Percentiles rank a stretch among this genome's conserved stretches.
These are phyloP conservation scores for Leucosporidium scottii DNA, from an alignment of 768 basidiomycete genomes.

Conservation along the genomic window DNA sequence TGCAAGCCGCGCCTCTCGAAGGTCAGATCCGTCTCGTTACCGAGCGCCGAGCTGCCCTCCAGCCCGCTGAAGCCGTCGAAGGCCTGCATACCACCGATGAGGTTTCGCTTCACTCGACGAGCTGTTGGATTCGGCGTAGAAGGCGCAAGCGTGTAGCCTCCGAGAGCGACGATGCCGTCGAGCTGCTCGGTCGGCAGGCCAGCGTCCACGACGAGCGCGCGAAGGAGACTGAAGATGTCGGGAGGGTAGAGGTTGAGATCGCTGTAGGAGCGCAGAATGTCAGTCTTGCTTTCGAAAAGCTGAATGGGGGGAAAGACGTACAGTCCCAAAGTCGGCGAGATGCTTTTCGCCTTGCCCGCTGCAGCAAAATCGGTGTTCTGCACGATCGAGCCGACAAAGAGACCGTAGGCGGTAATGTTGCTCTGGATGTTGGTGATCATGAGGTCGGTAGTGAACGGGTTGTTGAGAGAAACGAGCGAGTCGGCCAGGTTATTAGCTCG, in stretches of 20 bases:
- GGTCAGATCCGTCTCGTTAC: conserved; percentile 21
- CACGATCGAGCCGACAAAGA: conserved; percentile 58
- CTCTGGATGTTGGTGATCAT: conserved; percentile 56
- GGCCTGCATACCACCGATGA: no score
- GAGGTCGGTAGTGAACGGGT: conserved; percentile 61
- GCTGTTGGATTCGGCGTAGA: not conserved
- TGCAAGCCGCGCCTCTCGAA: conserved; percentile 45
- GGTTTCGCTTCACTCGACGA: not conserved
- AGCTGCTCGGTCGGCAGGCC: conserved; percentile 56
- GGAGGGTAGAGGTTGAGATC: conserved; percentile 61
- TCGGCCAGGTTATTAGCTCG: conserved; percentile 51
- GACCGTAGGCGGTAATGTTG: conserved; percentile 57
- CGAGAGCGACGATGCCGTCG: conserved; percentile 54
- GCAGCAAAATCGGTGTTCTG: conserved; percentile 51
- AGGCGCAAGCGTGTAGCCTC: conserved; percentile 6
- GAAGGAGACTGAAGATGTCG: conserved; percentile 62
- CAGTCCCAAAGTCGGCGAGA: conserved; percentile 51
- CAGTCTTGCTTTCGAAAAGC: no score
- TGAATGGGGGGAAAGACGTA: not conserved
- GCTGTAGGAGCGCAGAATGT: conserved; percentile 41
- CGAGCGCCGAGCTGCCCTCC: no score
- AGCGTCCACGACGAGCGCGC: conserved; percentile 59
- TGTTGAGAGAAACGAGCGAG: conserved; percentile 46
- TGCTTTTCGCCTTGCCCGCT: conserved; percentile 52
- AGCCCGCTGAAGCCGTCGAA: no score